A percentile compares a stretch with the other conserved stretches of the same genome.
Evolutionary conservation across 1,284 basidiomycete species (phyloP).

Genomic region (Irpex lacteus): DNA sequence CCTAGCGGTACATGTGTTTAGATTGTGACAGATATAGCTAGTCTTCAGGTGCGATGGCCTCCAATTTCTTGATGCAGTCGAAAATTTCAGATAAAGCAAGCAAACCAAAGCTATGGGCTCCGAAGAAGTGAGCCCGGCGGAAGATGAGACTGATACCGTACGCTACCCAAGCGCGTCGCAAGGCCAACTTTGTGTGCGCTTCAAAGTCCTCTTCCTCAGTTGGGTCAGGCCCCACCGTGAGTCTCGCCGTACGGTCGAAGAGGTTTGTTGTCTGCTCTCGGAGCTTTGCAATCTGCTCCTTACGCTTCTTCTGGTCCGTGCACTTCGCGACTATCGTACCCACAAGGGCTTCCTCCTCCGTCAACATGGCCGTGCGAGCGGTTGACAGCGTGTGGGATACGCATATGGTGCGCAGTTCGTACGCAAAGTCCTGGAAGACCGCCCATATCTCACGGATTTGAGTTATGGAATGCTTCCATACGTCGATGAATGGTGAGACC

Average conservation of each 20-base stretch:
- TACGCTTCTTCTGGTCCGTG: slow-evolving; percentile 20
- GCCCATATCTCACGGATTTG: slow-evolving; percentile 1
- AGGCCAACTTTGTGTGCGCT: background rate
- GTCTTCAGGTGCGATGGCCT: slow-evolving; percentile 17
- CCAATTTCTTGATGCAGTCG: slow-evolving; percentile 33
- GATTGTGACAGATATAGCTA: background rate
- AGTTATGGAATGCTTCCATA: background rate
- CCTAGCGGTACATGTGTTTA: background rate
- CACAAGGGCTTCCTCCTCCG: slow-evolving; percentile 27
- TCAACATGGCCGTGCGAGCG: slow-evolving; percentile 13
- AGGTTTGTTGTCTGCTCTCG: slow-evolving; percentile 21
- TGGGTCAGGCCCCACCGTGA: background rate
- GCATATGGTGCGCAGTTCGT: slow-evolving; percentile 23
- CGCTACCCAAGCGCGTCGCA: slow-evolving; percentile 48
- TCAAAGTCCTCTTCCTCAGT: background rate
- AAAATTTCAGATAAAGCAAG: slow-evolving; percentile 53
- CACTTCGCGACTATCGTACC: slow-evolving; percentile 27
- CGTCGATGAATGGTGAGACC: slow-evolving; percentile 19
- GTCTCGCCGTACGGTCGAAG: slow-evolving; percentile 11
- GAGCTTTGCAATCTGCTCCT: slow-evolving; percentile 20
- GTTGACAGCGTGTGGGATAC: slow-evolving; percentile 14
- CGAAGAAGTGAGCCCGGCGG: slow-evolving; percentile 37
- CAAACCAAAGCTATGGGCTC: slow-evolving; percentile 58
- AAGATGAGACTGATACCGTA: slow-evolving; percentile 41
- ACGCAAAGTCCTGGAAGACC: slow-evolving; percentile 16